Evolutionary conservation across 768 basidiomycete genomes (phyloP).

Genomic region (Trametes coccinea): DNA sequence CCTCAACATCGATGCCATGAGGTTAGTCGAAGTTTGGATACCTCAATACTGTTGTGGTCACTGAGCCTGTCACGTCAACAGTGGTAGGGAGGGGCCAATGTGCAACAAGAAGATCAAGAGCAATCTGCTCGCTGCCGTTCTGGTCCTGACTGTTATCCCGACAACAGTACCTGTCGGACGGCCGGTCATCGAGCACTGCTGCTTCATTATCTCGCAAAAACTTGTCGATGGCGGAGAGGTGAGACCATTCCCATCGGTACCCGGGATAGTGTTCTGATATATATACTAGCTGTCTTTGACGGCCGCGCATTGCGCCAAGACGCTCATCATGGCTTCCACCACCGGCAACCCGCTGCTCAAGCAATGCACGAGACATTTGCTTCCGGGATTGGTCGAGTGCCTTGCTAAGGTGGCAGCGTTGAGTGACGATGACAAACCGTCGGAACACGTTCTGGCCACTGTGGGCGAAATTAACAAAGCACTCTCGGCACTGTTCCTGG

Average conservation of each 20-base stretch:
- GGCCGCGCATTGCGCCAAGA: conserved; percentile 88
- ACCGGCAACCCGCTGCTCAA: conserved; percentile 66
- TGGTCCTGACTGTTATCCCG: conserved; percentile 82
- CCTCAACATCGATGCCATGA: conserved; percentile 87
- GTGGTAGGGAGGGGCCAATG: conserved; percentile 76
- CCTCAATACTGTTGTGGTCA: conserved; percentile 4
- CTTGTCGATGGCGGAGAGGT: conserved; percentile 72
- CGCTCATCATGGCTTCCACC: conserved; percentile 71
- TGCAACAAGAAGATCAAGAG: conserved; percentile 85
- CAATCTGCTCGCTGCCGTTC: conserved; percentile 83
- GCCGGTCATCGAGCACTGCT: conserved; percentile 79
- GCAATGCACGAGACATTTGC: conserved; percentile 66
- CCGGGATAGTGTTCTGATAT: background rate
- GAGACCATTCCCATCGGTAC: conserved; percentile 16
- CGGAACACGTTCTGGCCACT: conserved; percentile 59
- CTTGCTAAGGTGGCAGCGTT: conserved; percentile 66
- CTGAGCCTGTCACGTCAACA: conserved; percentile 31
- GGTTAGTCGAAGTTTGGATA: conserved; percentile 50
- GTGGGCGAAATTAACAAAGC: conserved; percentile 83
- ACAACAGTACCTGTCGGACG: conserved; percentile 64
- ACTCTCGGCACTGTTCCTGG: conserved; percentile 61
- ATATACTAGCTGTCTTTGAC: conserved; percentile 67
- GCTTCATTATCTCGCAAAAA: conserved; percentile 82
- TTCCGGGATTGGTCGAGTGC: conserved; percentile 83
- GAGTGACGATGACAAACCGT: conserved; percentile 55